These are phyloP conservation scores for Trichoderma sp. DNA, from an alignment of 2,329 filamentous ascomycete genomes.

Conservation along the genomic window DNA sequence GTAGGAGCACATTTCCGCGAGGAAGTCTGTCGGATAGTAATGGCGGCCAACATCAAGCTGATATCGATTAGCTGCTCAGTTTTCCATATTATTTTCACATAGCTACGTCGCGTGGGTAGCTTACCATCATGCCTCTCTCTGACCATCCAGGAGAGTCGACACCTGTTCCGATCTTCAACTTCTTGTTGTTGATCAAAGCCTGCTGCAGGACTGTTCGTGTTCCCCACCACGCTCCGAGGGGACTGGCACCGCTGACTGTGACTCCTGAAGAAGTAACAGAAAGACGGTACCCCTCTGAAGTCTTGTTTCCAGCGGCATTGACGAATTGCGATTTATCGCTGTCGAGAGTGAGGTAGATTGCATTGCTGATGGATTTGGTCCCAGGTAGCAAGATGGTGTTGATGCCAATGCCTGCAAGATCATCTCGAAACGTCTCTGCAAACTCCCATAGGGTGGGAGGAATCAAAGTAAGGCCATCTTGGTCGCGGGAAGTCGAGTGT, in stretches of 20 bases:
- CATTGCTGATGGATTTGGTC: not conserved
- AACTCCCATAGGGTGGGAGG: slow-evolving; percentile 18
- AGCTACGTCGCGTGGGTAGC: not conserved
- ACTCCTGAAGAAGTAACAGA: slow-evolving; percentile 41
- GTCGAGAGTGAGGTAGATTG: slow-evolving; percentile 47
- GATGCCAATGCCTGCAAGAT: slow-evolving; percentile 19
- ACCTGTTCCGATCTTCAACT: slow-evolving; percentile 12
- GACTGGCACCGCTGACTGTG: slow-evolving; percentile 49
- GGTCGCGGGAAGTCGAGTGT: slow-evolving; percentile 4
- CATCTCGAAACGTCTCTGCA: slow-evolving; percentile 17
- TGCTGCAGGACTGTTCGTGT: slow-evolving; percentile 55
- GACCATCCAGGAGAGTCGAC: slow-evolving; percentile 19
- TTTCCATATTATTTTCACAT: too few species aligned
- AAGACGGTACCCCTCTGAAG: slow-evolving; percentile 50
- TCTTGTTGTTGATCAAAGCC: slow-evolving; percentile 36
- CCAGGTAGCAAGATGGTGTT: not conserved
- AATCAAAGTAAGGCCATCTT: slow-evolving; percentile 19
- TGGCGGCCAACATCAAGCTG: slow-evolving; percentile 27
- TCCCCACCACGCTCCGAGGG: slow-evolving; percentile 57
- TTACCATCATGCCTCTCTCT: slow-evolving; percentile 21
- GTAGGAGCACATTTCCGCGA: slow-evolving; percentile 44
- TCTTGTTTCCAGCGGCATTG: slow-evolving; percentile 45
- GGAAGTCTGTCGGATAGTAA: slow-evolving; percentile 31
- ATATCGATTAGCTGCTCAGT: not conserved
- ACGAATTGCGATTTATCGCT: slow-evolving; percentile 37